Base-by-base conservation (phyloP, 495 filamentous ascomycete species). In the Neurospora africana region DNA sequence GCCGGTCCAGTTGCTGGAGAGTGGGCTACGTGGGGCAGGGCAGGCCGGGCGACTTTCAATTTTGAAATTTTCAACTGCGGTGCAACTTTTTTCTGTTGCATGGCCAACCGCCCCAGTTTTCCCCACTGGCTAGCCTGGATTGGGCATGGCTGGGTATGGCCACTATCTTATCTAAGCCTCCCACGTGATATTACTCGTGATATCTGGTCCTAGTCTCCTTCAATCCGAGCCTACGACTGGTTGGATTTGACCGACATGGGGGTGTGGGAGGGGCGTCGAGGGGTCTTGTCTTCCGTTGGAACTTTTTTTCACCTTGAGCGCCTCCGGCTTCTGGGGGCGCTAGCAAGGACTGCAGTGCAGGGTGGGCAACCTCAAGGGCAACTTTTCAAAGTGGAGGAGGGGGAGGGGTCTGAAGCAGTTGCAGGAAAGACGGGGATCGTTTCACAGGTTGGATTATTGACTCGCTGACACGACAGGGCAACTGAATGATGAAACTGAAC, bases 1-100 rank as follows among this genome's bases (percentile, higher is more conserved):
- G 69, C 47, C 58, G 30, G 58, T 65, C 35, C 53, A 71, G 67
- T 68, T 13, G 30, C 35, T 68, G 53, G 68, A 19, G 47, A 38
- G 30, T 70, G 72, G 41, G 69, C 73, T 74, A 69, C 80, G 80
- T 81, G 80, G 80, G 80, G 80, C 77, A 76, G 75, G 53, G 68
- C 75, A 74, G 72, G 73, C 43, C 38, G 69, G 33, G 58, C 39
- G 71, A 73, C 73, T 6, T 78, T 76, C 75, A 77, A 72, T 75
- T 76, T 74, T 71, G 76, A 76, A 81, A 74, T 76, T 79, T 81
- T 80, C 74, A 74, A 72, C 53, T 77, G 75, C 75, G 72, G 75
- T 75, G 76, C 53, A 77, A 79, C 75, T 76, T 76, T 76, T 77
- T 77, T 78, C 53, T 61, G 53, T 30, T 61, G 27, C 53, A 61